A percentile compares a stretch with the other conserved stretches of the same genome.
Evolutionary conservation across 345 rosid species (phyloP).

Genomic region (Populus ilicifolia): DNA sequence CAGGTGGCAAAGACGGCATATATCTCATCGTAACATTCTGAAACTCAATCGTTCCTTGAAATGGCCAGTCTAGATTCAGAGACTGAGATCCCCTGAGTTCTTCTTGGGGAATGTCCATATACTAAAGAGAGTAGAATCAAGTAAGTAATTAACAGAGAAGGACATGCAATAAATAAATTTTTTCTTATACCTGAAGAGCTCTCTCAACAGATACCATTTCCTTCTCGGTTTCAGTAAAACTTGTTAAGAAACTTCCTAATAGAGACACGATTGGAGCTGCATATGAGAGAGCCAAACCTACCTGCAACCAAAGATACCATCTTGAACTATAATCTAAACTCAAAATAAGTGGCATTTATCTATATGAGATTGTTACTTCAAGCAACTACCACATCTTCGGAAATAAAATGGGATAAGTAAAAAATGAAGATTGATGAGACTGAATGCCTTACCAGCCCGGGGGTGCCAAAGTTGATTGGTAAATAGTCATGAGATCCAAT

Average conservation of each 20-base stretch:
- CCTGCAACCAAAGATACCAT: slow-evolving; percentile 39
- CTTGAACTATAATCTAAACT: not conserved
- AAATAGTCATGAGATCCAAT: slow-evolving; percentile 60
- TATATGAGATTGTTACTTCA: not conserved
- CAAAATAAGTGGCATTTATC: not conserved
- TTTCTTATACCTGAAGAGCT: slow-evolving; percentile 60
- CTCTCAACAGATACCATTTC: slow-evolving; percentile 95
- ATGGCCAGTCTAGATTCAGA: slow-evolving; percentile 62
- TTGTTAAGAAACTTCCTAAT: slow-evolving; percentile 79
- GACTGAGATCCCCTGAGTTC: slow-evolving; percentile 45
- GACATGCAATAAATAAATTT: not conserved
- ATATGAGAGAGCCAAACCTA: slow-evolving; percentile 88
- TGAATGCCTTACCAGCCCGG: slow-evolving; percentile 68
- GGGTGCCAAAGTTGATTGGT: slow-evolving; percentile 69
- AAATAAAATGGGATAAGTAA: not conserved
- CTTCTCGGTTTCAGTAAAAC: slow-evolving; percentile 93
- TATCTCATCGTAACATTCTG: slow-evolving; percentile 77
- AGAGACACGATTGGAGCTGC: slow-evolving; percentile 82
- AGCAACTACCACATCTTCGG: not conserved
- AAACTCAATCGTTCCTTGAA: slow-evolving; percentile 63
- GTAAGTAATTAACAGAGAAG: slow-evolving; percentile 12
- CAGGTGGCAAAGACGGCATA: slow-evolving; percentile 65
- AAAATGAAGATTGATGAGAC: slow-evolving; percentile 10
- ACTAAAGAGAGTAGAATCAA: slow-evolving; percentile 38
- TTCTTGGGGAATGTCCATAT: slow-evolving; percentile 89